phyloP scores from a whole-genome alignment of 2,329 filamentous ascomycete species.

The Westerdykella ornata region DNA sequence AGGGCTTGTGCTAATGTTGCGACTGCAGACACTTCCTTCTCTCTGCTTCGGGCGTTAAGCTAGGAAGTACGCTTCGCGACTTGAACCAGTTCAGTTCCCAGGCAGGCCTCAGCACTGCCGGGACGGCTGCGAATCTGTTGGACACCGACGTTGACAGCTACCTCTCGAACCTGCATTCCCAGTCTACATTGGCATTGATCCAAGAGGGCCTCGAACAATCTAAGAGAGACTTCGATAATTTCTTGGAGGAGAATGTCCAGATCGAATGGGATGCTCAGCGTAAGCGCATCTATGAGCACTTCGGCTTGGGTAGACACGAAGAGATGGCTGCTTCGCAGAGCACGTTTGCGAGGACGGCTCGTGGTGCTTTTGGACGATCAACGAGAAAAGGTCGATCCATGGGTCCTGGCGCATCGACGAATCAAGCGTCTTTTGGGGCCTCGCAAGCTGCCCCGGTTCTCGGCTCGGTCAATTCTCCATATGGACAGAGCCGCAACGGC shows the following conservation, averaged over 20 bases:
- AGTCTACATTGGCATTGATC: constrained; percentile 87
- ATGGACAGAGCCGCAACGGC: constrained; percentile 48
- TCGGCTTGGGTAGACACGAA: constrained; percentile 61
- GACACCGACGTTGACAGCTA: constrained; percentile 62
- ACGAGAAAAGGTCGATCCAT: constrained; percentile 39
- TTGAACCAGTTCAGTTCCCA: constrained; percentile 67
- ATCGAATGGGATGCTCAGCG: constrained; percentile 95
- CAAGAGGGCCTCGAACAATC: constrained; percentile 84
- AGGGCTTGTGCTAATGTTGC: constrained; percentile 10
- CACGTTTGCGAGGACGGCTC: constrained; percentile 28
- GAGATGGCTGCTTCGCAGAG: constrained; percentile 35
- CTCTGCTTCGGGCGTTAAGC: constrained; percentile 86
- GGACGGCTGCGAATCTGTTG: constrained; percentile 36
- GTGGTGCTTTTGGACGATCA: constrained; percentile 50
- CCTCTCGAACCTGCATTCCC: constrained; percentile 76
- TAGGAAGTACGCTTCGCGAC: constrained; percentile 76
- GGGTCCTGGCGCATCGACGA: constrained; percentile 27
- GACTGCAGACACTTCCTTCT: constrained; percentile 75
- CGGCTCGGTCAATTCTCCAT: constrained; percentile 50
- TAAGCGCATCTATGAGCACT: constrained; percentile 90
- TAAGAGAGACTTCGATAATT: constrained; percentile 84
- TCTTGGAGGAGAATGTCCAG: constrained; percentile 88
- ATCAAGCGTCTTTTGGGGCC: constrained; percentile 50
- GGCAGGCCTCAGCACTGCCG: constrained; percentile 56
- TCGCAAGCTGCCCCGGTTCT: constrained; percentile 79